Evolutionary conservation across 1,284 basidiomycete species (phyloP).

Genomic region (Takashimella koratensis): DNA sequence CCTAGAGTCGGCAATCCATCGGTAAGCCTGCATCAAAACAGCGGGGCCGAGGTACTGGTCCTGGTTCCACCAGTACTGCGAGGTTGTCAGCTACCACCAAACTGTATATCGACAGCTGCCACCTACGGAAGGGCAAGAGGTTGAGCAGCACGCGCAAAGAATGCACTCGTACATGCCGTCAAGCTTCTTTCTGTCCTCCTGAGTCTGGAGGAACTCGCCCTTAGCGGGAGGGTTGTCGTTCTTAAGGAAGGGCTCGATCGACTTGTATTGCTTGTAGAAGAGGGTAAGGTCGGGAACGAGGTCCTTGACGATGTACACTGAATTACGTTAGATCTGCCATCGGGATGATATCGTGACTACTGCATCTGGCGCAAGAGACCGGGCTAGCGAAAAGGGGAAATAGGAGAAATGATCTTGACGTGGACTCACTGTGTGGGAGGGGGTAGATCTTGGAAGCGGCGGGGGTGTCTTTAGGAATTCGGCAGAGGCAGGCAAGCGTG

Average conservation of each 20-base stretch:
- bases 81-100: slow-evolving; percentile 19
- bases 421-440: slow-evolving; percentile 84
- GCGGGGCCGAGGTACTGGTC: slow-evolving; percentile 97
- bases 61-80: slow-evolving; percentile 96
- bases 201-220: slow-evolving; percentile 73
- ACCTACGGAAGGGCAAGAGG: slow-evolving; percentile 69
- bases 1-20: slow-evolving; percentile 97
- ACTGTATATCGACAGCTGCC: background rate
- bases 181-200: slow-evolving; percentile 88
- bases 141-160: slow-evolving; percentile 81
- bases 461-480: slow-evolving; percentile 72
- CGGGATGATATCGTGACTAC: too few species aligned
- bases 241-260: slow-evolving; percentile 91
- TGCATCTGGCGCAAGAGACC: too few species aligned
- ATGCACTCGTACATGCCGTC: slow-evolving; percentile 95
- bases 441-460: slow-evolving; percentile 93
- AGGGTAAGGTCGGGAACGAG: slow-evolving; percentile 68
- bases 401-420: background rate
- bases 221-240: slow-evolving; percentile 82
- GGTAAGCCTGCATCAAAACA: slow-evolving; percentile 89
- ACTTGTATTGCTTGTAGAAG: slow-evolving; percentile 93
- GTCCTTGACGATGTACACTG: slow-evolving; percentile 99
- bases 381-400: background rate
- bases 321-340: too few species aligned
- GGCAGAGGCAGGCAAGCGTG: slow-evolving; percentile 94